Conservation (phyloP, 768 basidiomycete genomes). For the Tulasnella sp. region DNA sequence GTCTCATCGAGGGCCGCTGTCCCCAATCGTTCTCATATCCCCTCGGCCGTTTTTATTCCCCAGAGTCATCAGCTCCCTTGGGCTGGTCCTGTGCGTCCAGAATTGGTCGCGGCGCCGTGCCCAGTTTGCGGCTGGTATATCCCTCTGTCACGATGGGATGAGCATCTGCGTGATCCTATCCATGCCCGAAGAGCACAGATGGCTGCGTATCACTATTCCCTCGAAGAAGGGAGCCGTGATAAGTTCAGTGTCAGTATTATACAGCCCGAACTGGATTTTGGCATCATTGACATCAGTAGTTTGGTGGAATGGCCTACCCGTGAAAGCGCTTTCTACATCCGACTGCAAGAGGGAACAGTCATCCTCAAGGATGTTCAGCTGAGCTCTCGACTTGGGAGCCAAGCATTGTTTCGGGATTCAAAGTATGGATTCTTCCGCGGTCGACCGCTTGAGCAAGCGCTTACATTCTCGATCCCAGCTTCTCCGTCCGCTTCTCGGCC, state of each 20-base stretch:
- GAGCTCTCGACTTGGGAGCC: neutral
- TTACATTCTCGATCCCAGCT: neutral
- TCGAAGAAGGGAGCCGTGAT: slow-evolving; percentile 7
- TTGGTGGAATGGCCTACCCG: neutral
- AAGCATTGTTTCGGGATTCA: neutral
- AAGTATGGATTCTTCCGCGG: neutral
- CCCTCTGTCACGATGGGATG: neutral
- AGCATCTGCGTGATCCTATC: neutral
- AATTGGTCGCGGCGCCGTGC: neutral
- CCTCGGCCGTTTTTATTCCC: neutral
- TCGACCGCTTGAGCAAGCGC: too few species aligned
- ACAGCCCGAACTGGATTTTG: neutral
- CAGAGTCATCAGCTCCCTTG: too few species aligned
- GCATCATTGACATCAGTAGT: neutral
- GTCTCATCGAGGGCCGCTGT: too few species aligned
- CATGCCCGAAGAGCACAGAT: neutral
- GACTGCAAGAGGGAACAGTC: neutral
- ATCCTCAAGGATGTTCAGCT: neutral
- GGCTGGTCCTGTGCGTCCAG: too few species aligned
- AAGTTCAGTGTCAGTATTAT: slow-evolving; percentile 10
- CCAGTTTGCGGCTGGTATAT: neutral
- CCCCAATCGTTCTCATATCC: neutral
- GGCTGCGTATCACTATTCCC: neutral
- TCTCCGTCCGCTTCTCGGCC: neutral
- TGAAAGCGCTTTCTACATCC: neutral